These are phyloP conservation scores for Tephrocybe sp. DNA, from an alignment of 768 basidiomycete species.

Conservation along the genomic window DNA sequence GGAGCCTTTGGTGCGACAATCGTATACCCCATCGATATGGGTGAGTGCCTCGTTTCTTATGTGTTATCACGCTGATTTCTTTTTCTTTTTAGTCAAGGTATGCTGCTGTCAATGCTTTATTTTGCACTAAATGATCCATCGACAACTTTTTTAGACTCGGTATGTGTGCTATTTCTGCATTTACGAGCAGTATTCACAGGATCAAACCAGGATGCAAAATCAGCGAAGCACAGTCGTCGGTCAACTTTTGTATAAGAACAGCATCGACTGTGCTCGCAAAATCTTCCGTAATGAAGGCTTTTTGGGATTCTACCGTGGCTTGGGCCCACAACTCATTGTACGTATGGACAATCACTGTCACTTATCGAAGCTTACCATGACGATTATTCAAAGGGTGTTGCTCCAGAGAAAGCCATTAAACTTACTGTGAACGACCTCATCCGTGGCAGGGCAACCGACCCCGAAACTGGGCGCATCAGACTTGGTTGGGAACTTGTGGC, in stretches of 20 bases:
- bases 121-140: neutral
- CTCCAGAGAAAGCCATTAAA: conserved; percentile 98
- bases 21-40: conserved; percentile 95
- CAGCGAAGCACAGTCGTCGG: conserved; percentile 96
- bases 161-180: conserved; percentile 24
- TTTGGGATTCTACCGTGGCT: conserved; percentile 93
- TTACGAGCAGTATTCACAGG: neutral
- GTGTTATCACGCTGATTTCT: conserved; percentile 9
- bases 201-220: conserved; percentile 81
- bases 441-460: conserved; percentile 81
- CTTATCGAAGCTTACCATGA: neutral
- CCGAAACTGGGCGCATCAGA: conserved; percentile 93
- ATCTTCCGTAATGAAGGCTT: conserved; percentile 95
- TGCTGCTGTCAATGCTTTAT: conserved; percentile 15
- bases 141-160: conserved; percentile 50
- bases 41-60: conserved; percentile 40
- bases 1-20: conserved; percentile 96
- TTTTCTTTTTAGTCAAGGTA: conserved; percentile 65
- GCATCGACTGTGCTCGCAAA: conserved; percentile 89
- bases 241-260: conserved; percentile 96
- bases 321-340: conserved; percentile 92
- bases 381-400: conserved; percentile 66
- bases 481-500: conserved; percentile 90
- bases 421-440: conserved; percentile 94
- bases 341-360: conserved; percentile 17